Conservation (phyloP, 352 stramenopile genomes). For the Phytophthora tubulina region DNA sequence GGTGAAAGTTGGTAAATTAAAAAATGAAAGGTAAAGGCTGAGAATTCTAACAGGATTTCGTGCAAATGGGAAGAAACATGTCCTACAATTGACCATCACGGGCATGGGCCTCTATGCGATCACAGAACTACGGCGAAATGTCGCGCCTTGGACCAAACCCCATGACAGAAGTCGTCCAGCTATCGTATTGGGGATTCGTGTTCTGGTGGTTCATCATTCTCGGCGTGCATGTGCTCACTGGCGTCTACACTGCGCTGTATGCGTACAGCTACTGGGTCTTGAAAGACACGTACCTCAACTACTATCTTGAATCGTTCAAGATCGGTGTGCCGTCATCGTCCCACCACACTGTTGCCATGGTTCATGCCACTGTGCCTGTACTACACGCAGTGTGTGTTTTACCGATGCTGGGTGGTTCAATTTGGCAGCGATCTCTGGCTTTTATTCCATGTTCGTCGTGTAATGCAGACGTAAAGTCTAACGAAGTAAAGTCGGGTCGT, state of each 20-base stretch:
- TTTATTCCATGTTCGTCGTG: constrained; percentile 12
- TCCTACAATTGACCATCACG: too few relatives aligned
- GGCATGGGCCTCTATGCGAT: too few relatives aligned
- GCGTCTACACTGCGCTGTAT: constrained; percentile 2
- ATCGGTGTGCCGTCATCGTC: constrained; percentile 20
- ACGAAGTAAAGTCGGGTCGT: not conserved
- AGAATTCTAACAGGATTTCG: too few relatives aligned
- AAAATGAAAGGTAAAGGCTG: too few relatives aligned
- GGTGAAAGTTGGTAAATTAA: too few relatives aligned
- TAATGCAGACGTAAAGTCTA: not conserved
- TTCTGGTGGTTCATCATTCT: constrained; percentile 31
- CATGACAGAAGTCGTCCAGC: not conserved
- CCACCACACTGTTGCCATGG: constrained; percentile 16
- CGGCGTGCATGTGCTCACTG: constrained; percentile 3
- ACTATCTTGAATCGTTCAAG: constrained; percentile 13
- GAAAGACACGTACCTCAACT: not conserved
- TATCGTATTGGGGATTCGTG: constrained; percentile 15
- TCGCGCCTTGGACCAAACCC: too few relatives aligned
- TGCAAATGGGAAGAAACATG: too few relatives aligned
- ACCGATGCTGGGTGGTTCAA: not conserved
- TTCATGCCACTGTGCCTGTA: constrained; percentile 24
- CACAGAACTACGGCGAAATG: too few relatives aligned
- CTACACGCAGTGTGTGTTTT: constrained; percentile 32
- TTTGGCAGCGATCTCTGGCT: constrained; percentile 8
- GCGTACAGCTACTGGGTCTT: too few relatives aligned